These are phyloP conservation scores for Penicillium concentricum DNA, from an alignment of 2,329 filamentous ascomycete species.

Conservation along the genomic window DNA sequence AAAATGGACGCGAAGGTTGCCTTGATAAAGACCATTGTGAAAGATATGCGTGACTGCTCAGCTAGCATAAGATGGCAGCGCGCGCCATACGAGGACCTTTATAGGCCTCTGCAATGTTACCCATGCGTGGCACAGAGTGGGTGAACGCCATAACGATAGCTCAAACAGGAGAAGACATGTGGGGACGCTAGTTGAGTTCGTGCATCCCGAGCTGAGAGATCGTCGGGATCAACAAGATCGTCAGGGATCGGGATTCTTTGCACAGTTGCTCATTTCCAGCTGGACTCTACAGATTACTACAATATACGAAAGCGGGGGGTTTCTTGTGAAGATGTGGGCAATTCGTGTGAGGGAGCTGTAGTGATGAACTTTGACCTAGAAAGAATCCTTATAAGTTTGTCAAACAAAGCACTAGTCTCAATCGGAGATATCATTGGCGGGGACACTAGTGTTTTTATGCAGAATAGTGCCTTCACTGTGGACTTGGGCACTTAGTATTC, in stretches of 20 bases:
- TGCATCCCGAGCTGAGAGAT: neutral
- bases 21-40: conserved; percentile 4
- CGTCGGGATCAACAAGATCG: neutral
- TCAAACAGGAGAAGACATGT: neutral
- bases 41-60: neutral
- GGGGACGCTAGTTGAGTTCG: neutral
- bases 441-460: neutral
- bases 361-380: neutral
- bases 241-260: neutral
- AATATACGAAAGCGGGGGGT: neutral
- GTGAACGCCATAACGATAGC: neutral
- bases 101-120: neutral
- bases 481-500: neutral
- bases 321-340: neutral
- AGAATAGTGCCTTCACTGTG: neutral
- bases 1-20: conserved; percentile 15
- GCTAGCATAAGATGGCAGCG: too few relatives aligned
- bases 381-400: neutral
- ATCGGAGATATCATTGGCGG: neutral
- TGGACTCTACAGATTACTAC: neutral
- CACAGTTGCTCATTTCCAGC: neutral
- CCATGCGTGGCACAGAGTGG: neutral
- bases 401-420: neutral
- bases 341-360: neutral
- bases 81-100: neutral